phyloP scores from a whole-genome alignment of 2,329 filamentous ascomycete species.

The Diaporthe caulivora region DNA sequence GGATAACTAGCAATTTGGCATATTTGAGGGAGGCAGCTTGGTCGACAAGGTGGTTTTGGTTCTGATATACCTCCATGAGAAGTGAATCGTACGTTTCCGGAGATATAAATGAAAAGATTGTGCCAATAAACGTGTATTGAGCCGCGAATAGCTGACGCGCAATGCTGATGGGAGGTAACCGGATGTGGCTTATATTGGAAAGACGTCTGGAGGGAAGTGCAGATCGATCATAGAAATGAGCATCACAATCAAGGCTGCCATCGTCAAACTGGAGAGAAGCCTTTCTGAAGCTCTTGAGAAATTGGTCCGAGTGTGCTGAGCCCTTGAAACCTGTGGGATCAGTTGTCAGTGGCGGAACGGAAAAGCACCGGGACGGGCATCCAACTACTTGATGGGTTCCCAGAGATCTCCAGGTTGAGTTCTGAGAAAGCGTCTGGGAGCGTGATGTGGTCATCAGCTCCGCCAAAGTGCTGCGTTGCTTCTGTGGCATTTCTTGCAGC shows the following conservation, averaged over 20 bases:
- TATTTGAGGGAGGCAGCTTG: constrained; percentile 61
- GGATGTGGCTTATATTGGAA: constrained; percentile 45
- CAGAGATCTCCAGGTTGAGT: constrained; percentile 47
- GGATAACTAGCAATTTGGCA: constrained; percentile 64
- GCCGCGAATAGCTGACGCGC: constrained; percentile 63
- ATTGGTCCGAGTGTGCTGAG: constrained; percentile 53
- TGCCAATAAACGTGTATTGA: constrained; percentile 68
- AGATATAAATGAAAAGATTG: constrained; percentile 66
- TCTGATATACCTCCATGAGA: constrained; percentile 58
- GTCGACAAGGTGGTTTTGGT: constrained; percentile 56
- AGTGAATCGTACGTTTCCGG: constrained; percentile 60
- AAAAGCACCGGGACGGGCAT: neutral
- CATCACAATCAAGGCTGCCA: constrained; percentile 47
- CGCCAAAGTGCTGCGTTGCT: constrained; percentile 21
- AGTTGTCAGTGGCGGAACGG: neutral
- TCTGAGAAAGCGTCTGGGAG: constrained; percentile 52
- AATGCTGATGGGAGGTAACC: constrained; percentile 62
- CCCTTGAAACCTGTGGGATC: constrained; percentile 49
- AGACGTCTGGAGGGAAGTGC: constrained; percentile 50
- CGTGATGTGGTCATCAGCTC: constrained; percentile 49
- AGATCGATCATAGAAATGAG: constrained; percentile 51
- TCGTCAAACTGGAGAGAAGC: constrained; percentile 51
- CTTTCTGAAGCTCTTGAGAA: constrained; percentile 52
- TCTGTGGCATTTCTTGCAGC: neutral
- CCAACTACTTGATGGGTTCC: constrained; percentile 37